phyloP scores from a whole-genome alignment of 2,329 filamentous ascomycete genomes.

The Talaromyces sp. region DNA sequence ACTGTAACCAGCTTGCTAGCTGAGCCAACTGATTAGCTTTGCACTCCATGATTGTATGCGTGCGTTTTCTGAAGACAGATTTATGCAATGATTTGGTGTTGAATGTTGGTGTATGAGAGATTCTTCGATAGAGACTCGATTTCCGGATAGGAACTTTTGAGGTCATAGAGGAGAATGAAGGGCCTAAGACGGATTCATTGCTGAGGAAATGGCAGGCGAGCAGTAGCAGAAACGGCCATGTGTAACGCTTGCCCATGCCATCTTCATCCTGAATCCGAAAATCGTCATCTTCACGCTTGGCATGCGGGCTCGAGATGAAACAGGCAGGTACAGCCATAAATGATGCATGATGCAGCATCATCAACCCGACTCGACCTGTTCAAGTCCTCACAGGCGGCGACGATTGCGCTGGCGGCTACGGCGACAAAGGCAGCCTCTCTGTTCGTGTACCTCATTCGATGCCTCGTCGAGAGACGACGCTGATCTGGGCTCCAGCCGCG shows the following conservation, averaged over 20 bases:
- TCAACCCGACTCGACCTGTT: background rate
- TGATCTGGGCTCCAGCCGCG: constrained; percentile 10
- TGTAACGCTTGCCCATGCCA: constrained; percentile 14
- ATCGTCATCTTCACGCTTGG: constrained; percentile 15
- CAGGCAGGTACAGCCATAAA: constrained; percentile 18
- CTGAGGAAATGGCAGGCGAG: background rate
- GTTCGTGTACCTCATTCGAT: constrained; percentile 8
- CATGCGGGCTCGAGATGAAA: constrained; percentile 16
- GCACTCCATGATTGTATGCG: constrained; percentile 18
- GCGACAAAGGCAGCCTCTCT: constrained; percentile 9
- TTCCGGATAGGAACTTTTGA: background rate
- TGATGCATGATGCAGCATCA: constrained; percentile 3
- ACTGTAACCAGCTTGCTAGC: constrained; percentile 13
- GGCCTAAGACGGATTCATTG: background rate
- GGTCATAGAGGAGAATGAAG: background rate
- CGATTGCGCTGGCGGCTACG: constrained; percentile 12
- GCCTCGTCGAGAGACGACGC: constrained; percentile 7
- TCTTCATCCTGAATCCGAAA: constrained; percentile 8
- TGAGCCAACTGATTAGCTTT: constrained; percentile 20
- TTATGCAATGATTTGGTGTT: background rate
- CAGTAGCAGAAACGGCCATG: background rate
- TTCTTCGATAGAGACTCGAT: background rate
- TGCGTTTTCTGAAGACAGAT: background rate
- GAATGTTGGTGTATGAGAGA: background rate
- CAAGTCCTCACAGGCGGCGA: background rate